A percentile compares a stretch with the other conserved stretches of the same genome.
Evolutionary conservation across 768 basidiomycete species (phyloP).

Genomic region (Pisolithus tinctorius): DNA sequence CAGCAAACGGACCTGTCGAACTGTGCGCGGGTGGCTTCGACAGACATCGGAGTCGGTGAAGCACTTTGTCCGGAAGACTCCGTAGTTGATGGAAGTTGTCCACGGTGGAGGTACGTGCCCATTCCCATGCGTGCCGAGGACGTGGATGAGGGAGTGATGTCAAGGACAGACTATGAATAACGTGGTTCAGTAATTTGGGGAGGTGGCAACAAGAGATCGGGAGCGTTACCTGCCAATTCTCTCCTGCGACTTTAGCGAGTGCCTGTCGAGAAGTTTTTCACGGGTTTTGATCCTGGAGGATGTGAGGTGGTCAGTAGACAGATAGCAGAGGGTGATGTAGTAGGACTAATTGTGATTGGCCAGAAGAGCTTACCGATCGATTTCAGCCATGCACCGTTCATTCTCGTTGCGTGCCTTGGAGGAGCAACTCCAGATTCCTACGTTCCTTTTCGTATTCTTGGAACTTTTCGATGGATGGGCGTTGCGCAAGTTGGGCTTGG

Average conservation of each 20-base stretch:
- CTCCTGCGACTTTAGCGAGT: constrained; percentile 61
- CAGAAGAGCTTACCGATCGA: constrained; percentile 49
- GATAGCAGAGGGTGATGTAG: too few species aligned
- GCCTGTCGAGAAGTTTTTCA: constrained; percentile 70
- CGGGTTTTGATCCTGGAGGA: constrained; percentile 49
- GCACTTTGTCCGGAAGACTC: constrained; percentile 11
- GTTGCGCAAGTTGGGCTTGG: constrained; percentile 56
- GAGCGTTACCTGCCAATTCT: constrained; percentile 70
- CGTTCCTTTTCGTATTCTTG: constrained; percentile 67
- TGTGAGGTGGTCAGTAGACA: not conserved
- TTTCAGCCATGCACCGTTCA: constrained; percentile 74
- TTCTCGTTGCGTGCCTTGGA: constrained; percentile 84
- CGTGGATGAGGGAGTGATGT: constrained; percentile 28
- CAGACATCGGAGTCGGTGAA: constrained; percentile 17
- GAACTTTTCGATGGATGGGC: constrained; percentile 63
- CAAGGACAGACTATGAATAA: constrained; percentile 24
- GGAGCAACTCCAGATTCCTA: constrained; percentile 65
- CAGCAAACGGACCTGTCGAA: constrained; percentile 64
- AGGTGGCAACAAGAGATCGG: not conserved
- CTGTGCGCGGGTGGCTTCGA: constrained; percentile 45
- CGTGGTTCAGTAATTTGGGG: not conserved
- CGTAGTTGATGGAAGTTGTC: constrained; percentile 9
- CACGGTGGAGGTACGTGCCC: constrained; percentile 21
- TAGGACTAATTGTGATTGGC: too few species aligned
- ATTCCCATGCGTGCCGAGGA: constrained; percentile 21